Conservation (phyloP, 129 eudicot genomes). For the Ambrosia artemisiifolia region DNA sequence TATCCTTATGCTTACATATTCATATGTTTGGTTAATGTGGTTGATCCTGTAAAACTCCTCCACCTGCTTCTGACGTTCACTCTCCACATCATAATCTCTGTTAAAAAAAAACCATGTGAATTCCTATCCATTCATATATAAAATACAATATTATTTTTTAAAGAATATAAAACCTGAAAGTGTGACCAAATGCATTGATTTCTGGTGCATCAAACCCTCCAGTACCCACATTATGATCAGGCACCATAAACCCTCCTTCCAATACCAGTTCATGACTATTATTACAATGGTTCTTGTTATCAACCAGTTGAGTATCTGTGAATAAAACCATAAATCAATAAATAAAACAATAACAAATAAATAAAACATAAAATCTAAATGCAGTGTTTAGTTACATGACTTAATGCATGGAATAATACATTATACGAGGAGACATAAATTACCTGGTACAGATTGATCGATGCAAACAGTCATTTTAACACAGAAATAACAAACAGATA, state of each 20-base stretch:
- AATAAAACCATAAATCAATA: neutral
- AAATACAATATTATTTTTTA: neutral
- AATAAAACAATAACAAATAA: no score
- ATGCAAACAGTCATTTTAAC: constrained; percentile 55
- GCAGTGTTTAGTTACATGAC: neutral
- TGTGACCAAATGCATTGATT: constrained; percentile 68
- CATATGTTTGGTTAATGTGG: constrained; percentile 77
- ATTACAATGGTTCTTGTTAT: constrained; percentile 27
- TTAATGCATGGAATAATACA: neutral
- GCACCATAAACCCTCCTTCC: constrained; percentile 63
- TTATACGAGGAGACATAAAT: neutral
- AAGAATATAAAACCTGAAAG: constrained; percentile 47
- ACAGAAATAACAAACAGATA: neutral
- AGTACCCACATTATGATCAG: constrained; percentile 18
- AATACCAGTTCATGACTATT: constrained; percentile 43
- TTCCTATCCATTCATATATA: neutral
- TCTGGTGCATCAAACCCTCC: constrained; percentile 76
- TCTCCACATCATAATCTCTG: constrained; percentile 68
- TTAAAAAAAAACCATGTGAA: neutral
- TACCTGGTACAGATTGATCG: constrained; percentile 62
- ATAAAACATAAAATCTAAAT: neutral
- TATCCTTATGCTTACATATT: constrained; percentile 47
- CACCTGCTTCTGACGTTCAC: constrained; percentile 59
- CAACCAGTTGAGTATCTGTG: constrained; percentile 40
- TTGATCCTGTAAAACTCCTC: constrained; percentile 68